These are phyloP conservation scores for Dothiorella sarmentorum DNA, from an alignment of 2,329 filamentous ascomycete species.

Conservation along the genomic window DNA sequence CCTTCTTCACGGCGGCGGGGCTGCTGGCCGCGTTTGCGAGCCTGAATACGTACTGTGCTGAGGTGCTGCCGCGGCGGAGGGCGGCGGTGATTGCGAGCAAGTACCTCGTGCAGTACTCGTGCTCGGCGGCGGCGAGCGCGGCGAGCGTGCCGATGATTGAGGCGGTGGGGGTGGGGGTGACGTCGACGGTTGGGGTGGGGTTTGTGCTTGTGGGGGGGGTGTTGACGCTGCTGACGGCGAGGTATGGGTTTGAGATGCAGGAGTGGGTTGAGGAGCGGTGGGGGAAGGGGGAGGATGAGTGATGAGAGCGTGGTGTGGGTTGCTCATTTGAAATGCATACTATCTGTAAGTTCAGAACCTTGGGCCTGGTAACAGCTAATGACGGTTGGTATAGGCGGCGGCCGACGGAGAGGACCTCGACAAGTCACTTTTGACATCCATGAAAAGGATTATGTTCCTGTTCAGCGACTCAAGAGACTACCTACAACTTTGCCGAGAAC, in stretches of 20 bases:
- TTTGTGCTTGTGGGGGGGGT: constrained; percentile 20
- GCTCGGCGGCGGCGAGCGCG: constrained; percentile 26
- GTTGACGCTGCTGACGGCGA: constrained; percentile 20
- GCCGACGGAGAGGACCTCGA: too few relatives aligned
- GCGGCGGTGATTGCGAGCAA: constrained; percentile 31
- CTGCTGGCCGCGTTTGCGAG: constrained; percentile 40
- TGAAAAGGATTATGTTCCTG: too few relatives aligned
- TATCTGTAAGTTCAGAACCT: too few relatives aligned
- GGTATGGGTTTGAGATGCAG: constrained; percentile 21
- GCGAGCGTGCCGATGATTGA: constrained; percentile 29
- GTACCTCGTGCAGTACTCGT: constrained; percentile 33
- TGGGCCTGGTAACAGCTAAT: too few relatives aligned
- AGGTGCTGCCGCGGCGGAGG: constrained; percentile 26
- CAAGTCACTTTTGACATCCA: too few relatives aligned
- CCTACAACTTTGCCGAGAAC: too few relatives aligned
- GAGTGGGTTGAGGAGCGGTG: constrained; percentile 19
- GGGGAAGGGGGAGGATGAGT: neutral
- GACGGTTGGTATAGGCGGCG: too few relatives aligned
- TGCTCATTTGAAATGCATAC: too few relatives aligned
- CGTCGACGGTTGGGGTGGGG: constrained; percentile 22
- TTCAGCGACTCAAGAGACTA: too few relatives aligned
- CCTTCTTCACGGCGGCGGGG: constrained; percentile 35
- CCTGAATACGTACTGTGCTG: constrained; percentile 41
- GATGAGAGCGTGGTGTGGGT: too few relatives aligned
- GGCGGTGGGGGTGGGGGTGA: constrained; percentile 27